Conservation (phyloP, 2,329 filamentous ascomycete species). For the Sporothrix globosa region DNA sequence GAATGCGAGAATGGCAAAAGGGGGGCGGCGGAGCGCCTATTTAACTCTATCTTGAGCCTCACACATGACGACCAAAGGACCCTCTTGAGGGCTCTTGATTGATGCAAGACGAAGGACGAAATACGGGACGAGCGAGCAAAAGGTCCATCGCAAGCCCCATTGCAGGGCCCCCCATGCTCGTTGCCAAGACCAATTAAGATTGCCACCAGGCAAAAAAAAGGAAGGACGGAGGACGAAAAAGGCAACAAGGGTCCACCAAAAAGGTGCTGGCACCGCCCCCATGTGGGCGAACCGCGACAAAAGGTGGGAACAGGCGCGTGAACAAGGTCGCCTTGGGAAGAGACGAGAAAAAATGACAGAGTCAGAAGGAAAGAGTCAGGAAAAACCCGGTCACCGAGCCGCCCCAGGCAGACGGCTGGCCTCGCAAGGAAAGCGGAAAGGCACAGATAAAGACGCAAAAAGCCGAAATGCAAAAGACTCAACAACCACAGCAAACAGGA, state of each 20-base stretch:
- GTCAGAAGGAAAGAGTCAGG: too few relatives aligned
- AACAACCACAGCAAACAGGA: not conserved
- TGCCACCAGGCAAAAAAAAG: constrained; percentile 1
- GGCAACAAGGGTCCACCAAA: not conserved
- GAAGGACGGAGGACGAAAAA: not conserved
- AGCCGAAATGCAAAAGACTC: not conserved
- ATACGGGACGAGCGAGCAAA: not conserved
- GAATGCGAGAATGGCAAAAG: not conserved
- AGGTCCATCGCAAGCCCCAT: constrained; percentile 6
- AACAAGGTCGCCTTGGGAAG: not conserved
- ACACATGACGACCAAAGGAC: not conserved
- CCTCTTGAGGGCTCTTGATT: not conserved
- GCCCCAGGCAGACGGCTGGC: constrained; percentile 15
- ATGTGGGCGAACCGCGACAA: constrained; percentile 6
- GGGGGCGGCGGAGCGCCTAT: not conserved
- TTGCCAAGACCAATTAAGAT: constrained; percentile 22
- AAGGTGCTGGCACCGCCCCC: constrained; percentile 13
- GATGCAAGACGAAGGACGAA: not conserved
- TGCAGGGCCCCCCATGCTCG: not conserved
- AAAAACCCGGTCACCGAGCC: not conserved
- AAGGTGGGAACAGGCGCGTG: not conserved
- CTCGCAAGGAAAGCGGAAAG: not conserved
- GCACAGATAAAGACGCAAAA: too few relatives aligned
- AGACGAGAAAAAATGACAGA: not conserved
- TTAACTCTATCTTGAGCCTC: constrained; percentile 15